These are phyloP conservation scores for Mangifera indica DNA, from an alignment of 345 rosid species.

Conservation along the genomic window DNA sequence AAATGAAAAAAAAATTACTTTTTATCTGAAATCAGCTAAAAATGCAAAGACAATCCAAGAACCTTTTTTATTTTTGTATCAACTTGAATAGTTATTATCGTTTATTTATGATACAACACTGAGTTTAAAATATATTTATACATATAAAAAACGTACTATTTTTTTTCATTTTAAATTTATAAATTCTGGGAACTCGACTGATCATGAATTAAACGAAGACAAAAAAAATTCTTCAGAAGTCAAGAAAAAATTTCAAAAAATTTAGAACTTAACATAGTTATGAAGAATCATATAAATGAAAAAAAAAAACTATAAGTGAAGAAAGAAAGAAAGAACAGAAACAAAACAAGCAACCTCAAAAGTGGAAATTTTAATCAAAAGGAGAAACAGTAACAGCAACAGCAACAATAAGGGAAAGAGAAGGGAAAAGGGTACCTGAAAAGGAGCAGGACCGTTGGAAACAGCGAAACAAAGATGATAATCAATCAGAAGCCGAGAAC, in stretches of 20 bases:
- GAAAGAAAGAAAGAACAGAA: not conserved
- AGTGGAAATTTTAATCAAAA: not conserved
- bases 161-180: not conserved
- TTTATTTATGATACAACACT: not conserved
- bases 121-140: not conserved
- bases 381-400: not conserved
- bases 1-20: not conserved
- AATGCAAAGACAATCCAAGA: not conserved
- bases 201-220: slow-evolving; percentile 9
- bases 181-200: not conserved
- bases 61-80: not conserved
- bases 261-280: not conserved
- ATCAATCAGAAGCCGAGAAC: not conserved
- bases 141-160: not conserved
- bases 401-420: not conserved
- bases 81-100: not conserved
- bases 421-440: slow-evolving; percentile 18
- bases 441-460: slow-evolving; percentile 16
- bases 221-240: not conserved
- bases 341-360: not conserved
- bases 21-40: slow-evolving; percentile 6
- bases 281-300: slow-evolving; percentile 7
- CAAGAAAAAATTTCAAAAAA: not conserved
- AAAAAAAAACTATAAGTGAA: not conserved
- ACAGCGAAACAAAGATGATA: not conserved